These are phyloP conservation scores for Geotrichum restrictum DNA, from an alignment of 1,139 yeast genomes.

Conservation along the genomic window DNA sequence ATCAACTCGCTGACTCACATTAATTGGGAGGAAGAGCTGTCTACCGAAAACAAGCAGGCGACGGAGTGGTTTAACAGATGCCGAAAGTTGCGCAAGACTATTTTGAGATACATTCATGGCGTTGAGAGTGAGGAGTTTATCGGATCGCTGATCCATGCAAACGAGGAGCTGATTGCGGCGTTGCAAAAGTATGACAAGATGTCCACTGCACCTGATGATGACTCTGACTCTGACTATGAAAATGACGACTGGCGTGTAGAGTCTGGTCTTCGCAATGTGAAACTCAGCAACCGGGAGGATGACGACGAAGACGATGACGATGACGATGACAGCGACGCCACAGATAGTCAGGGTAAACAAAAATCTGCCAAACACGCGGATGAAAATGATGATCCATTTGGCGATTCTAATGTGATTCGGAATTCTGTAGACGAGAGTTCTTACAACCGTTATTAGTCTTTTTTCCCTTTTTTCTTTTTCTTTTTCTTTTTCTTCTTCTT, in stretches of 20 bases:
- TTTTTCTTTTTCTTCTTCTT: background rate
- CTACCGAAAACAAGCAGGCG: slow-evolving; percentile 61
- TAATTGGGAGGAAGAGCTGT: slow-evolving; percentile 46
- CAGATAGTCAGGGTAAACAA: slow-evolving; percentile 29
- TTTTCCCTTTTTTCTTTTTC: background rate
- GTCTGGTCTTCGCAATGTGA: slow-evolving; percentile 24
- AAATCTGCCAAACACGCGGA: slow-evolving; percentile 28
- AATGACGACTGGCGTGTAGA: slow-evolving; percentile 31
- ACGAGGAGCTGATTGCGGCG: slow-evolving; percentile 77
- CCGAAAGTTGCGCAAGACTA: slow-evolving; percentile 68
- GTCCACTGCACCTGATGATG: slow-evolving; percentile 50
- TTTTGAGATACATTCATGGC: slow-evolving; percentile 74
- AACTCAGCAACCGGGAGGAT: slow-evolving; percentile 37
- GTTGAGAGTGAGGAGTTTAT: slow-evolving; percentile 77
- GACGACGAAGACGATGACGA: slow-evolving; percentile 39
- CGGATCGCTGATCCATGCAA: slow-evolving; percentile 81
- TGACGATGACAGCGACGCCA: slow-evolving; percentile 29
- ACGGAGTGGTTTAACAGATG: slow-evolving; percentile 66
- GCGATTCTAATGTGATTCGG: slow-evolving; percentile 49
- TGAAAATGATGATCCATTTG: slow-evolving; percentile 56
- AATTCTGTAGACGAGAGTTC: slow-evolving; percentile 37
- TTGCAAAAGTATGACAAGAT: slow-evolving; percentile 63
- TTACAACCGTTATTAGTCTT: slow-evolving; percentile 17
- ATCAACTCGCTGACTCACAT: slow-evolving; percentile 61
- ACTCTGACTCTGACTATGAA: slow-evolving; percentile 42